Conservation (phyloP, 495 filamentous ascomycete genomes). For the Cairneyella variabilis region DNA sequence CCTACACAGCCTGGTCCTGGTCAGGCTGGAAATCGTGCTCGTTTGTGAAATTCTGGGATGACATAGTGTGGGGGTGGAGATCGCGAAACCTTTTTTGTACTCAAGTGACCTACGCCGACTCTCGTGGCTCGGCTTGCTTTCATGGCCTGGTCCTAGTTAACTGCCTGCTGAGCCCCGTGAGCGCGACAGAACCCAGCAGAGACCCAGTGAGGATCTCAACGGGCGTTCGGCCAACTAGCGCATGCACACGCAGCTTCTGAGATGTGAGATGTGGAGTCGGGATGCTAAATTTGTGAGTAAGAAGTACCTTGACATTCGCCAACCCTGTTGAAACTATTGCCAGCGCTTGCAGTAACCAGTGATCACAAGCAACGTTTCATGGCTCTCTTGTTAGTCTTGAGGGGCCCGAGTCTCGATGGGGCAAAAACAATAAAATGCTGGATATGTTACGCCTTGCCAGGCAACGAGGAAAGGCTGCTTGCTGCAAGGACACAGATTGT, state of each 20-base stretch:
- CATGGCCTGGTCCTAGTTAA: not conserved
- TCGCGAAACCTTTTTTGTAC: constrained; percentile 3
- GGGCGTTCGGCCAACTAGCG: constrained; percentile 19
- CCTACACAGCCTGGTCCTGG: not conserved
- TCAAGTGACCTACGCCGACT: constrained; percentile 11
- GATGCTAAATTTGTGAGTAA: constrained; percentile 15
- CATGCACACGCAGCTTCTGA: not conserved
- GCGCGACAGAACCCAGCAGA: not conserved
- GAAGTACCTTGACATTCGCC: constrained; percentile 20
- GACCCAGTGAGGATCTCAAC: constrained; percentile 11
- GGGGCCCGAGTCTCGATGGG: too few relatives aligned
- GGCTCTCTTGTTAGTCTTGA: not conserved
- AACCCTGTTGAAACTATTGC: not conserved
- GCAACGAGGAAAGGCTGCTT: too few relatives aligned
- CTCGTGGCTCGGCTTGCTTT: constrained; percentile 24
- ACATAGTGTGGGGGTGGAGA: constrained; percentile 18
- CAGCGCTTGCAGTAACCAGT: constrained; percentile 1
- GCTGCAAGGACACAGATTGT: too few relatives aligned
- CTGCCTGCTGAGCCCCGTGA: not conserved
- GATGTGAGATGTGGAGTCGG: constrained; percentile 4
- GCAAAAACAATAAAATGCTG: too few relatives aligned
- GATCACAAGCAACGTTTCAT: constrained; percentile 16
- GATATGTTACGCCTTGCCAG: too few relatives aligned
- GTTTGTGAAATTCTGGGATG: too few relatives aligned
- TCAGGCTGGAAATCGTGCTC: not conserved